phyloP scores from a whole-genome alignment of 352 stramenopile species.

The Globisporangium viniferum region DNA sequence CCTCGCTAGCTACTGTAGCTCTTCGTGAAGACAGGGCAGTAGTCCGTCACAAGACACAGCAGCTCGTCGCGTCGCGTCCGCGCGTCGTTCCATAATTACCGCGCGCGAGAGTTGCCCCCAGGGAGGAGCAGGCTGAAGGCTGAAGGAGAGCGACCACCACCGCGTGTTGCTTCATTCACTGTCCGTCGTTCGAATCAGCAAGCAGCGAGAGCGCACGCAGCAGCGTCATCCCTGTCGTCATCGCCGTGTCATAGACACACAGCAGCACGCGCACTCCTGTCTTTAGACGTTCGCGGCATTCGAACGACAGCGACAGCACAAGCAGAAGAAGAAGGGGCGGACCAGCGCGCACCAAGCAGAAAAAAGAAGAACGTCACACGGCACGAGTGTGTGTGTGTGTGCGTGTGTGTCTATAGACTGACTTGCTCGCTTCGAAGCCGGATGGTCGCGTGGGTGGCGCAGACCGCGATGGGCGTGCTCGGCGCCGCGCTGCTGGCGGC shows the following conservation, averaged over 20 bases:
- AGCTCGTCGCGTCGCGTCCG: not conserved
- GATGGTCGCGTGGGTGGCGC: slow-evolving; percentile 41
- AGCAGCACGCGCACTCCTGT: too few species aligned
- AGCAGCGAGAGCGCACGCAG: not conserved
- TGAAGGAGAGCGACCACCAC: not conserved
- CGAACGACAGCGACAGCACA: not conserved
- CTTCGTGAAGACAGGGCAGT: not conserved
- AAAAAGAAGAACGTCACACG: not conserved
- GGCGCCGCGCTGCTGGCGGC: slow-evolving; percentile 33
- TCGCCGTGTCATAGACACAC: not conserved
- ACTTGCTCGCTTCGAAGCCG: not conserved
- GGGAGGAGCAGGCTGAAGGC: not conserved
- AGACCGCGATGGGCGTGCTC: slow-evolving; percentile 43
- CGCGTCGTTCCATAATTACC: not conserved
- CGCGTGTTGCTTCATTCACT: not conserved
- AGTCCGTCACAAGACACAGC: not conserved
- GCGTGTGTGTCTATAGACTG: not conserved
- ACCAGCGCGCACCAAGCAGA: not conserved
- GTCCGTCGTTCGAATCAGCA: not conserved
- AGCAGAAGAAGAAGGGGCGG: not conserved
- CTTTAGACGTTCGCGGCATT: not conserved
- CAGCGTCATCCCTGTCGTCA: not conserved
- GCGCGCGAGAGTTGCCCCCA: not conserved
- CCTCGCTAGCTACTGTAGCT: too few species aligned
- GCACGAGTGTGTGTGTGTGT: not conserved